phyloP scores from a whole-genome alignment of 2,329 filamentous ascomycete genomes.

The Aspergillus costaricaensis region DNA sequence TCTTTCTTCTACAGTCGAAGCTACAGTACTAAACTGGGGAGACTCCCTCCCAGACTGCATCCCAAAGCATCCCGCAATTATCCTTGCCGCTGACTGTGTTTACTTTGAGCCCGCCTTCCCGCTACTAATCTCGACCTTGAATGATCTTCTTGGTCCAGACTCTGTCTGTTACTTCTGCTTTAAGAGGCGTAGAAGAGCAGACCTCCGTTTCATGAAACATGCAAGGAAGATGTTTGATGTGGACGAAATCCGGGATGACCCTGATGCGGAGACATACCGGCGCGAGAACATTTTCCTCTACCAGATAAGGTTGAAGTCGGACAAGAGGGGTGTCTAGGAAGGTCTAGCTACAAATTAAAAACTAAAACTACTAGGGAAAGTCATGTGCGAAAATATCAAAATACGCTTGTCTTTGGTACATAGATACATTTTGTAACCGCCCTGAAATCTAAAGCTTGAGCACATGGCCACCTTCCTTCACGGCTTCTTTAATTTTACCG shows the following conservation, averaged over 20 bases:
- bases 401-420: too few relatives aligned
- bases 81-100: conserved; percentile 94
- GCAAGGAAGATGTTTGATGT: conserved; percentile 68
- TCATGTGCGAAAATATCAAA: background rate
- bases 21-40: conserved; percentile 79
- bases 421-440: background rate
- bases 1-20: conserved; percentile 63
- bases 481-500: conserved; percentile 59
- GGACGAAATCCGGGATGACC: conserved; percentile 62
- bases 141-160: conserved; percentile 66
- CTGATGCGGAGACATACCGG: conserved; percentile 35
- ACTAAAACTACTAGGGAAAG: background rate
- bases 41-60: conserved; percentile 42
- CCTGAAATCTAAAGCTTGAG: conserved; percentile 37
- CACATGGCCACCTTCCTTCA: conserved; percentile 31
- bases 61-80: conserved; percentile 66
- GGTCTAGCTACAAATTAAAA: conserved; percentile 3
- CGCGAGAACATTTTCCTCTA: conserved; percentile 45
- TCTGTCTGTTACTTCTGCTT: conserved; percentile 86
- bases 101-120: conserved; percentile 97
- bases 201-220: conserved; percentile 72
- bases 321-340: conserved; percentile 9
- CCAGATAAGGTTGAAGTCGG: conserved; percentile 33
- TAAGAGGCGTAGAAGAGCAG: conserved; percentile 84
- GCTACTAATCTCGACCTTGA: conserved; percentile 75